Conservation (phyloP, 2,329 filamentous ascomycete species). For the Paecilomyces sp. region DNA sequence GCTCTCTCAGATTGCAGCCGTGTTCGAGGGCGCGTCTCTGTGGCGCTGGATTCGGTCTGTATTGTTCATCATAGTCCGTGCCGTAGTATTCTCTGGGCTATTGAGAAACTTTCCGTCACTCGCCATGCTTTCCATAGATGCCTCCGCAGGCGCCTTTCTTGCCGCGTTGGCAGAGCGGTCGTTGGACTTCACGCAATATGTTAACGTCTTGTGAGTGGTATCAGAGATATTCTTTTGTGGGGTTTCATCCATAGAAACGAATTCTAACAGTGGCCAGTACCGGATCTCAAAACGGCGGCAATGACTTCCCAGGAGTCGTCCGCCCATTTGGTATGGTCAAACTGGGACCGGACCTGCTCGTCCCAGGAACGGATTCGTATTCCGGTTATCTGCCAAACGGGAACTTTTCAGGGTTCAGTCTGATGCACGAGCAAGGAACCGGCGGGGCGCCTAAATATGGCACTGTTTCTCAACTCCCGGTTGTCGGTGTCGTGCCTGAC, state of each 20-base stretch:
- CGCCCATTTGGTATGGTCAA: conserved; percentile 39
- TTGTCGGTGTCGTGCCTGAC: conserved; percentile 44
- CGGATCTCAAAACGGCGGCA: conserved; percentile 28
- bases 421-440: conserved; percentile 61
- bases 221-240: background rate
- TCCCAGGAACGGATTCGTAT: conserved; percentile 30
- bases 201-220: background rate
- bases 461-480: conserved; percentile 54
- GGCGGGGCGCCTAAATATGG: conserved; percentile 66
- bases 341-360: conserved; percentile 34
- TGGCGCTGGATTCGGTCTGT: background rate
- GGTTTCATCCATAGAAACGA: background rate
- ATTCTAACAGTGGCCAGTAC: conserved; percentile 9
- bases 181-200: background rate
- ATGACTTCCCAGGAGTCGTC: conserved; percentile 36
- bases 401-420: conserved; percentile 53
- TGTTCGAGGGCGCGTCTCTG: background rate
- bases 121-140: background rate
- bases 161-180: background rate
- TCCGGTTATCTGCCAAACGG: conserved; percentile 38
- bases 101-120: background rate
- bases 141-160: background rate
- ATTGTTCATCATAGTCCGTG: background rate
- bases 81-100: background rate
- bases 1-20: background rate